A percentile compares a stretch with the other conserved stretches of the same genome.
Evolutionary conservation across 1,139 yeast species (phyloP).

Genomic region (Arxiozyma bovina): DNA sequence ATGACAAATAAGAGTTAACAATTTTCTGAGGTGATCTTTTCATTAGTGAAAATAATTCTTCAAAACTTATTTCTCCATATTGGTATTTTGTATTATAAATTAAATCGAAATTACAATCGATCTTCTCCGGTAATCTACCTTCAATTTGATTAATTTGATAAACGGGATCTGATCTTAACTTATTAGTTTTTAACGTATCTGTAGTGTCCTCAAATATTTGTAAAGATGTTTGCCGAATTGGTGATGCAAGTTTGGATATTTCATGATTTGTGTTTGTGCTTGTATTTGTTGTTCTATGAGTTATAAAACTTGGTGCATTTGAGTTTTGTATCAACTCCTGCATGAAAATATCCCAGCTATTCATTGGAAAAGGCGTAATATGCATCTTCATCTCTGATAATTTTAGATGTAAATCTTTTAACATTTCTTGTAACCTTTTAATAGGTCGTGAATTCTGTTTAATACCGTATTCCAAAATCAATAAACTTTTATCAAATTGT

Average conservation of each 20-base stretch:
- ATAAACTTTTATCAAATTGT: slow-evolving; percentile 49
- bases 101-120: slow-evolving; percentile 53
- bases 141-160: slow-evolving; percentile 44
- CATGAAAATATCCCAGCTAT: not conserved
- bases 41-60: slow-evolving; percentile 50
- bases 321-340: not conserved
- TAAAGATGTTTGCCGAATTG: slow-evolving; percentile 2
- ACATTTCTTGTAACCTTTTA: slow-evolving; percentile 4
- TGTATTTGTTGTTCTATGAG: not conserved
- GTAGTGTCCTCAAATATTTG: slow-evolving; percentile 5
- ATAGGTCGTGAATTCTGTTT: slow-evolving; percentile 21
- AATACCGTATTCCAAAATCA: slow-evolving; percentile 57
- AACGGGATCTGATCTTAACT: slow-evolving; percentile 25
- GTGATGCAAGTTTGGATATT: not conserved
- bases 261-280: not conserved
- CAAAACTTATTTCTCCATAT: slow-evolving; percentile 52
- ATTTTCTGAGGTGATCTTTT: slow-evolving; percentile 29
- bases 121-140: slow-evolving; percentile 57
- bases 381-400: not conserved
- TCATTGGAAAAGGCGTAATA: not conserved
- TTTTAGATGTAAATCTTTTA: not conserved
- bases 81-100: slow-evolving; percentile 39
- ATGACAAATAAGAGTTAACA: not conserved
- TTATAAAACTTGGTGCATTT: not conserved
- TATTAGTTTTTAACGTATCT: slow-evolving; percentile 18